Evolutionary conservation across 257 asterid species (phyloP), one percentile per base, ranked within the genome.

Genomic region (Echium plantagineum): DNA sequence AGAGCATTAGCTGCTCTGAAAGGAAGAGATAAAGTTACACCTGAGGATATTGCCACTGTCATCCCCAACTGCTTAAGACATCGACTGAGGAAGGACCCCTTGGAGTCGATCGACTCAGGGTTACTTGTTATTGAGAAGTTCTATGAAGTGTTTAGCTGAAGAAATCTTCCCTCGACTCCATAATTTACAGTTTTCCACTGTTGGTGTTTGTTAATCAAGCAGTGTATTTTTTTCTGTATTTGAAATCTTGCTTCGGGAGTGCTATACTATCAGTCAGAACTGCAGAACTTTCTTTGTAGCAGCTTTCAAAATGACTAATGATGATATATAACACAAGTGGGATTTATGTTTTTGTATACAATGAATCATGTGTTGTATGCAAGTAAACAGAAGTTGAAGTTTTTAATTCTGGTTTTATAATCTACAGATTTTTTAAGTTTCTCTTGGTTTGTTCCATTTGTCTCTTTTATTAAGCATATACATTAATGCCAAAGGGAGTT

Each of bases 41-140:
- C 82, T 0, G 95, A 91, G 70, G 96, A 91, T 69, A 84, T 91
- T 21, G 94, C 87, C 15, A 91, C 95, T 1, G 96, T 88, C 57
- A 88, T 91, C 22, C 95, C 96, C 15, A 85, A 83, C 74, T 91
- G 95, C 77, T 79, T 91, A 76, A 84, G 99, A 76, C 99, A 93
- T 79, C 81, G 97, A 13, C 86, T 91, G 9, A 64, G 97, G 20
- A 88, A 88, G 70, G 98, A 91, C 68, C 98, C 94, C 0, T 71
- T 88, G 83, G 95, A 88, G 73, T 82, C 98, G 0, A 93, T 93
- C 4, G 96, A 93, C 83, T 93, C 98, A 0, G 98, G 98, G 0
- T 65, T 84, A 58, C 95, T 88, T 24, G 94, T 88, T 62, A 75
- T 85, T 55, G 98, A 91, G 82, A 91, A 91, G 71, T 91, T 91